phyloP scores from a whole-genome alignment of 2,329 filamentous ascomycete species.

The Microcyclospora pomicola region DNA sequence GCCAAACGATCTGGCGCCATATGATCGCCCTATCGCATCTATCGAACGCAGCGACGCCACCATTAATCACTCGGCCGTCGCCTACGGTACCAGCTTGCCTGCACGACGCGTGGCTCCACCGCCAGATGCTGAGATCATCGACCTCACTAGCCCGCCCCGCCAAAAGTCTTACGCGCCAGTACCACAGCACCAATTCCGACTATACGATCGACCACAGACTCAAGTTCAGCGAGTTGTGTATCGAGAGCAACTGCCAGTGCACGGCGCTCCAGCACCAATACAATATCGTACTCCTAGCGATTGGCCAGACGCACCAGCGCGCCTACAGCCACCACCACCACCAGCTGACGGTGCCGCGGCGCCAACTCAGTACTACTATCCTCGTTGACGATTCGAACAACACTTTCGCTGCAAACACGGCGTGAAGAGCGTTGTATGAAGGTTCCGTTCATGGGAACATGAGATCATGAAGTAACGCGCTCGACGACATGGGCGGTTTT shows the following conservation, averaged over 20 bases:
- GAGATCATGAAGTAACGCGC: too few species aligned
- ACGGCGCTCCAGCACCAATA: constrained; percentile 22
- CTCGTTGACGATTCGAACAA: constrained; percentile 5
- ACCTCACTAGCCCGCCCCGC: neutral
- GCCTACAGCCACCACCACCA: neutral
- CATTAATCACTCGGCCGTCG: neutral
- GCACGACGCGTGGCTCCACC: neutral
- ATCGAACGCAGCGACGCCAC: neutral
- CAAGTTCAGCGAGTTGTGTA: neutral
- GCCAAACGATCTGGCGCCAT: too few species aligned
- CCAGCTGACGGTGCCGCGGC: constrained; percentile 3
- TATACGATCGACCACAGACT: too few species aligned
- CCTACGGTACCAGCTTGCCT: neutral
- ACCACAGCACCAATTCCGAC: neutral
- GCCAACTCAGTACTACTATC: constrained; percentile 12
- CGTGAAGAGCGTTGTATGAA: too few species aligned
- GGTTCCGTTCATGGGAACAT: too few species aligned
- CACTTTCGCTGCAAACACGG: too few species aligned
- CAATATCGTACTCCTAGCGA: constrained; percentile 9
- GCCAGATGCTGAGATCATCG: neutral
- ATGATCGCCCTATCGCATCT: too few species aligned
- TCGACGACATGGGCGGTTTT: too few species aligned
- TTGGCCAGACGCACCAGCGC: neutral
- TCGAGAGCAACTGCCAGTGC: constrained; percentile 10
- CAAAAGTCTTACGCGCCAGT: neutral